Conservation (phyloP, 164 flowering plant species). For the Vitis amurensis region DNA sequence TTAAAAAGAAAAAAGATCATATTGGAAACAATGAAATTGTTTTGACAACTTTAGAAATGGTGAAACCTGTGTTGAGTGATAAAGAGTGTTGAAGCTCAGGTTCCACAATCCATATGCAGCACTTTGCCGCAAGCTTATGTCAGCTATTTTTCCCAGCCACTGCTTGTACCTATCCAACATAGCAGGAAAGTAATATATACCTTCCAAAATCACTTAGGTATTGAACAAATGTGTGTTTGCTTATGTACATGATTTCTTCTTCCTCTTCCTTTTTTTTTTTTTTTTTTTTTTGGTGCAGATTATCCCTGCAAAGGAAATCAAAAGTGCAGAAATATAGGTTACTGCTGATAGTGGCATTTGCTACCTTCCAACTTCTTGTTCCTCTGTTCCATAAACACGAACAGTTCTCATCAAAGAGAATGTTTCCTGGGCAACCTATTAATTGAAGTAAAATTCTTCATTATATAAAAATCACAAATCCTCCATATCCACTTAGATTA, state of each 20-base stretch:
- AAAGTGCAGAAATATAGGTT: not conserved
- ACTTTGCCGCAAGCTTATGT: slow-evolving; percentile 80
- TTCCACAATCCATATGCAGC: slow-evolving; percentile 90
- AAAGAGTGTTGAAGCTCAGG: slow-evolving; percentile 76
- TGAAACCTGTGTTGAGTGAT: slow-evolving; percentile 84
- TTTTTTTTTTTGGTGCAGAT: not conserved
- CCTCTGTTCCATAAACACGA: slow-evolving; percentile 91
- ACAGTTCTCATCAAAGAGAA: slow-evolving; percentile 89
- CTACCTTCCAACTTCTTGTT: slow-evolving; percentile 74
- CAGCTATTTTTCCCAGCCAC: slow-evolving; percentile 83
- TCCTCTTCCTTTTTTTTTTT: no score
- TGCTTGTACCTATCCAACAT: slow-evolving; percentile 49
- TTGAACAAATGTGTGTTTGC: not conserved
- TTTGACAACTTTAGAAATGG: not conserved
- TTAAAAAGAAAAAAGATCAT: not conserved
- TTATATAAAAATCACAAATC: not conserved
- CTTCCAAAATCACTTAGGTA: not conserved
- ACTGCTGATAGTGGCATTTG: slow-evolving; percentile 9
- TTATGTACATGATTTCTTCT: not conserved
- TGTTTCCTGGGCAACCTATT: slow-evolving; percentile 93
- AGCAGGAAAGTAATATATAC: slow-evolving; percentile 2
- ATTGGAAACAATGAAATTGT: not conserved
- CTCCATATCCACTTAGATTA: not conserved
- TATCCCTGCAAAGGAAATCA: not conserved
- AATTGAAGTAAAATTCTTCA: slow-evolving; percentile 2